Conservation (phyloP, 78 protist genomes). For the Diacronema lutheri region DNA sequence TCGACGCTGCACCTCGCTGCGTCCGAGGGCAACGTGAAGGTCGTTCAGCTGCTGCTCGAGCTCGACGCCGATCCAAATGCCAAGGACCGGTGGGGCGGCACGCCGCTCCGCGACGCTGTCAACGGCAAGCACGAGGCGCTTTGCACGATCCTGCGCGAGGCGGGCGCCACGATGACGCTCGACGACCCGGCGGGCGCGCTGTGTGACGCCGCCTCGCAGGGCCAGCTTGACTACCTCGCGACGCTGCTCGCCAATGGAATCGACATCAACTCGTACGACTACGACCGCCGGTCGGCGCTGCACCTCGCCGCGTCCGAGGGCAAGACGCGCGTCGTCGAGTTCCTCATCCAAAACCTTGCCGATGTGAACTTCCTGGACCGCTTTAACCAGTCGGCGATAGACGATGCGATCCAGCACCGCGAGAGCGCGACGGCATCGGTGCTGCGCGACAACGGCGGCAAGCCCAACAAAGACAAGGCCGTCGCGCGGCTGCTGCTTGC, state of each 20-base stretch:
- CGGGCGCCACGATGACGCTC: too few relatives aligned
- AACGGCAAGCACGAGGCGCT: neutral
- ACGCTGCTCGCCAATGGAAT: neutral
- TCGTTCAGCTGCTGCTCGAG: neutral
- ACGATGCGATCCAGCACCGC: slow-evolving; percentile 42
- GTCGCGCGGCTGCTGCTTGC: too few relatives aligned
- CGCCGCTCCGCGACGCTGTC: slow-evolving; percentile 65
- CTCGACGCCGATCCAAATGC: neutral
- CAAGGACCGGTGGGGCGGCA: slow-evolving; percentile 65
- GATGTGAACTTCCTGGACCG: slow-evolving; percentile 40
- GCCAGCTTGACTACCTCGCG: neutral
- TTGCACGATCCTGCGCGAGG: too few relatives aligned
- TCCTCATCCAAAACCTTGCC: slow-evolving; percentile 30
- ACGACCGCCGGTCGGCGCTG: slow-evolving; percentile 67
- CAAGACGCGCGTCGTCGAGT: slow-evolving; percentile 39
- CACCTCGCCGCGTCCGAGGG: slow-evolving; percentile 77
- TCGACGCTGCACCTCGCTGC: neutral
- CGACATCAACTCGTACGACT: slow-evolving; percentile 46
- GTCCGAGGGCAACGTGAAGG: neutral
- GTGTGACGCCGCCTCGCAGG: neutral
- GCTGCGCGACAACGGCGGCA: too few relatives aligned
- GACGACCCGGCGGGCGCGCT: neutral
- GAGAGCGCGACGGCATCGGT: neutral
- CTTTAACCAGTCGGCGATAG: slow-evolving; percentile 64
- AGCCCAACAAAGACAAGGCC: too few relatives aligned